Evolutionary conservation across 1,284 basidiomycete species (phyloP).

Genomic region (Irpex sp.): DNA sequence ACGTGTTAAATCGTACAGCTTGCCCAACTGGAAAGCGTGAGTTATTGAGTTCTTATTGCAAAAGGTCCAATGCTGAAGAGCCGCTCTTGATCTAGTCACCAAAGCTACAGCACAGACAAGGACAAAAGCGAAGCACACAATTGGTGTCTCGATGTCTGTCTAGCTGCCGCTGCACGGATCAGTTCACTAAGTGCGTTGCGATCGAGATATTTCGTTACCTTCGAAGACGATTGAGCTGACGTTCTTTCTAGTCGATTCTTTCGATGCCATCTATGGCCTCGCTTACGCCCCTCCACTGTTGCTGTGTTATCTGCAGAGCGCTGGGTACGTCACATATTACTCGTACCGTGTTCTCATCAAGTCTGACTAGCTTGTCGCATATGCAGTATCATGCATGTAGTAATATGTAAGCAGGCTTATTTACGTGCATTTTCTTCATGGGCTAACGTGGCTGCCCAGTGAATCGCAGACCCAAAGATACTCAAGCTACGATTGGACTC

Average conservation of each 20-base stretch:
- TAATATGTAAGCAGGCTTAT: slow-evolving; percentile 51
- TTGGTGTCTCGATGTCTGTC: slow-evolving; percentile 75
- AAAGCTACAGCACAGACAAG: slow-evolving; percentile 6
- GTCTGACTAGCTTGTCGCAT: background rate
- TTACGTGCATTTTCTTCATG: background rate
- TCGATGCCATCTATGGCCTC: slow-evolving; percentile 60
- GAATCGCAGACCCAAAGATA: slow-evolving; percentile 62
- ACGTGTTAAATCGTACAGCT: slow-evolving; percentile 36
- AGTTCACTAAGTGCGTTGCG: slow-evolving; percentile 55
- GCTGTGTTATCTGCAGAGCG: slow-evolving; percentile 71
- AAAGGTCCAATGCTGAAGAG: too few species aligned
- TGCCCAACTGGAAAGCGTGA: slow-evolving; percentile 67
- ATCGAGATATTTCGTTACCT: slow-evolving; percentile 3
- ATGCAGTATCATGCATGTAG: slow-evolving; percentile 76
- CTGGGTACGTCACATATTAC: slow-evolving; percentile 50
- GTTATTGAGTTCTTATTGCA: background rate
- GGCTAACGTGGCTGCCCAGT: slow-evolving; percentile 37
- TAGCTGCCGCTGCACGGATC: slow-evolving; percentile 73
- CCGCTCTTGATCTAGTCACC: slow-evolving; percentile 3
- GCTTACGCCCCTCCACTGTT: slow-evolving; percentile 66
- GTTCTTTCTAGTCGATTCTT: slow-evolving; percentile 46
- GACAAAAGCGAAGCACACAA: slow-evolving; percentile 32
- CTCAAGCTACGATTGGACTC: slow-evolving; percentile 65
- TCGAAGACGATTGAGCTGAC: background rate
- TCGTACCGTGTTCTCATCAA: slow-evolving; percentile 4